Conservation (phyloP, 106 monocot species). For the Allium fistulosum region DNA sequence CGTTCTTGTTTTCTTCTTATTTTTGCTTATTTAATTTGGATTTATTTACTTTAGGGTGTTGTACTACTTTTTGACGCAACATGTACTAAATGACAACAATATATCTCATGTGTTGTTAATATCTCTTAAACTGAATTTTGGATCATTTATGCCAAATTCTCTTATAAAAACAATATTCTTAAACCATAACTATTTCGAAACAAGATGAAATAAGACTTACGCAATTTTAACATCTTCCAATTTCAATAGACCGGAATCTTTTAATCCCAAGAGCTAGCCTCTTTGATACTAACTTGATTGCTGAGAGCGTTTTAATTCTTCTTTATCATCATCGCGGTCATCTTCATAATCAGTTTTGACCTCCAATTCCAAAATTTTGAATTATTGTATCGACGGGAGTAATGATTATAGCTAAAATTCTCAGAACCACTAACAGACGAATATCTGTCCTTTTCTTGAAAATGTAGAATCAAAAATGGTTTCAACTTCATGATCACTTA, state of each 20-base stretch:
- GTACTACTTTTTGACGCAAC: too few relatives aligned
- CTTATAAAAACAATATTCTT: too few relatives aligned
- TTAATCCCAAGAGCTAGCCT: constrained; percentile 16
- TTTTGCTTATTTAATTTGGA: too few relatives aligned
- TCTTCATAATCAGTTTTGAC: constrained; percentile 14
- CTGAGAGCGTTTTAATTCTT: background rate
- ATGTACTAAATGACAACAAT: too few relatives aligned
- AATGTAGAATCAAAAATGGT: constrained; percentile 58
- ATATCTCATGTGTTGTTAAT: too few relatives aligned
- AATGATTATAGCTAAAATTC: constrained; percentile 16
- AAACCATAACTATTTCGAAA: too few relatives aligned
- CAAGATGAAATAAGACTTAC: constrained; percentile 7
- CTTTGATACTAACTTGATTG: constrained; percentile 14
- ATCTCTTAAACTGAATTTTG: too few relatives aligned
- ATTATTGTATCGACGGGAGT: constrained; percentile 11
- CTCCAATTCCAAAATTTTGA: constrained; percentile 37
- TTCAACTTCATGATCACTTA: constrained; percentile 45
- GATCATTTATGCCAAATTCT: too few relatives aligned
- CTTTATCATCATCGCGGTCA: background rate
- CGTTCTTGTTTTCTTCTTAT: too few relatives aligned
- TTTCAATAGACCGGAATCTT: constrained; percentile 17
- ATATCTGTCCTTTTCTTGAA: constrained; percentile 31
- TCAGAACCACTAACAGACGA: constrained; percentile 44
- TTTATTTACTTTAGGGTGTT: too few relatives aligned
- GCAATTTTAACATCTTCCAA: constrained; percentile 17